Evolutionary conservation across 345 rosid genomes (phyloP).

Genomic region (Geranium brycei): DNA sequence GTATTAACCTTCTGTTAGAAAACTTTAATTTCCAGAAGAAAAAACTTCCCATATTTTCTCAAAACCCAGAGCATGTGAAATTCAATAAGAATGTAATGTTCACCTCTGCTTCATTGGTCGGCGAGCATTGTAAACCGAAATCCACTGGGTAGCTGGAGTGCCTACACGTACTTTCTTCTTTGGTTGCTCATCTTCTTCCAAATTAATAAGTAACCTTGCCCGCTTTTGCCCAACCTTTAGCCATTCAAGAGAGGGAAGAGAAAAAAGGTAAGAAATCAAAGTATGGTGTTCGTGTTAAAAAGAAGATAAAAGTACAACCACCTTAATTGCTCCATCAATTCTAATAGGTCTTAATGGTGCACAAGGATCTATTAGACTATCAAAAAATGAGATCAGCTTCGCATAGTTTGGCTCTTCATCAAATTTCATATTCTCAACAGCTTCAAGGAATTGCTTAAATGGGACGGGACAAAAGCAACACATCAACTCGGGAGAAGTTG

Average conservation of each 20-base stretch:
- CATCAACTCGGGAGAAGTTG: slow-evolving; percentile 71
- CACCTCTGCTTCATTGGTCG: slow-evolving; percentile 96
- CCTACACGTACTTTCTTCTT: slow-evolving; percentile 77
- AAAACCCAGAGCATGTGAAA: too few species aligned
- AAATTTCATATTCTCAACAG: slow-evolving; percentile 82
- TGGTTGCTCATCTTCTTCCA: slow-evolving; percentile 88
- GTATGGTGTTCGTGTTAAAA: slow-evolving; percentile 2
- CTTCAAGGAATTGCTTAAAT: slow-evolving; percentile 74
- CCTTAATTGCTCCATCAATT: slow-evolving; percentile 95
- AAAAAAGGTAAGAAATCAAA: slow-evolving; percentile 5
- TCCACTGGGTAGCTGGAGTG: slow-evolving; percentile 90
- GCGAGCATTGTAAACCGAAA: slow-evolving; percentile 80
- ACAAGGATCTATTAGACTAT: slow-evolving; percentile 57
- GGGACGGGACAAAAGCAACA: slow-evolving; percentile 88
- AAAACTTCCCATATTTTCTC: too few species aligned
- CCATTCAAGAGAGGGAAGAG: slow-evolving; percentile 10
- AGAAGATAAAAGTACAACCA: slow-evolving; percentile 14
- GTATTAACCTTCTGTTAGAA: too few species aligned
- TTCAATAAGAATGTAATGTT: not conserved
- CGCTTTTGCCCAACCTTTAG: slow-evolving; percentile 74
- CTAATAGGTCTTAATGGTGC: slow-evolving; percentile 60
- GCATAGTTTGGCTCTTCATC: slow-evolving; percentile 94
- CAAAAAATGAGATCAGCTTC: slow-evolving; percentile 69
- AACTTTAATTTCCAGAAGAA: too few species aligned
- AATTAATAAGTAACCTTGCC: slow-evolving; percentile 52